A percentile compares a stretch with the other conserved stretches of the same genome.
Evolutionary conservation across 306 rosid species (phyloP).

Genomic region (Trifolium pratense): DNA sequence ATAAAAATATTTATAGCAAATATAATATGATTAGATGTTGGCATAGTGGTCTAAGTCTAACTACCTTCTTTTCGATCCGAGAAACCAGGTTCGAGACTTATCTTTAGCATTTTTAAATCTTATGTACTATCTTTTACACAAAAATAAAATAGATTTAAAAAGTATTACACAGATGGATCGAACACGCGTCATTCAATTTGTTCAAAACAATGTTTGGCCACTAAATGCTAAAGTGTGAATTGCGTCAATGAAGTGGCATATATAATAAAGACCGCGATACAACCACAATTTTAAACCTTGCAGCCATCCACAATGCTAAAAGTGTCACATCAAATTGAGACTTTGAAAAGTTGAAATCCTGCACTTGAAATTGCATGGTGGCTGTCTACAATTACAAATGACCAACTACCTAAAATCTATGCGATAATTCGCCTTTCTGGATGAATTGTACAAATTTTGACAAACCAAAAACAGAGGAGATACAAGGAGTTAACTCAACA

Average conservation of each 20-base stretch:
- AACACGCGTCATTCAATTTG: neutral
- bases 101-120: neutral
- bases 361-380: neutral
- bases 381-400: neutral
- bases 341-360: neutral
- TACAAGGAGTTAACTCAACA: neutral
- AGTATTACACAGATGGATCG: neutral
- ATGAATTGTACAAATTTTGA: neutral
- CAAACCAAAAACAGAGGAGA: neutral
- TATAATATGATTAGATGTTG: neutral
- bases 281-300: neutral
- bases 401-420: neutral
- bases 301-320: neutral
- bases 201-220: neutral
- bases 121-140: no score
- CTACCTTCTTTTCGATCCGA: neutral
- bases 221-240: neutral
- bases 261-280: neutral
- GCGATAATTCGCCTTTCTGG: neutral
- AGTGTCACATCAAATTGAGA: conserved; percentile 2
- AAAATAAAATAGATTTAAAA: no score
- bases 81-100: neutral
- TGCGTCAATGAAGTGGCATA: neutral
- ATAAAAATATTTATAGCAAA: neutral
- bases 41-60: neutral